Evolutionary conservation across 139 green algal species (phyloP).

Genomic region (Asterochloris sp.): DNA sequence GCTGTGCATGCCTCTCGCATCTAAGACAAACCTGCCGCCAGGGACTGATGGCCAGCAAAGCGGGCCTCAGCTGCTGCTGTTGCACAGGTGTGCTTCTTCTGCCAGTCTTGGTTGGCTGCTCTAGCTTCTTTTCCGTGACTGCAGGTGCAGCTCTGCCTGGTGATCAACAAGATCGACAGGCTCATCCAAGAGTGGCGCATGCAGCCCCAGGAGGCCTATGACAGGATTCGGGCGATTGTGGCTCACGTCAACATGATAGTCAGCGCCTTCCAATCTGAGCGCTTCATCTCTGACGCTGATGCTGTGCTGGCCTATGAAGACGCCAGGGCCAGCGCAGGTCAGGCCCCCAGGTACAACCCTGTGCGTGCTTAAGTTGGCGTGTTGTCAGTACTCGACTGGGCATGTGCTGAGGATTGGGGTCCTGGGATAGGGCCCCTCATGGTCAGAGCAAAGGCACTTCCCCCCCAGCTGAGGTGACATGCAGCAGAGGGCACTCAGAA

Average conservation of each 20-base stretch:
- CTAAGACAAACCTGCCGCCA: neutral
- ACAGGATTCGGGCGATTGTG: slow-evolving; percentile 77
- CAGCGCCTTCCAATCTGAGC: slow-evolving; percentile 80
- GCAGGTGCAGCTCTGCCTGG: slow-evolving; percentile 76
- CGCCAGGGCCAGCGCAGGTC: slow-evolving; percentile 20
- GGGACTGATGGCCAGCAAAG: too few relatives aligned
- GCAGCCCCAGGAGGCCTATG: slow-evolving; percentile 73
- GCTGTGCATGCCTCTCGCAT: neutral
- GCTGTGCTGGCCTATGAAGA: slow-evolving; percentile 72
- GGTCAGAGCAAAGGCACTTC: too few relatives aligned
- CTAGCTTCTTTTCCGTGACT: neutral
- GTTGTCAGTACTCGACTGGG: too few relatives aligned
- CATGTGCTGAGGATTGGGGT: too few relatives aligned
- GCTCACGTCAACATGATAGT: slow-evolving; percentile 95
- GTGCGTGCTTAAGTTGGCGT: neutral
- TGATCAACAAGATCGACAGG: slow-evolving; percentile 99
- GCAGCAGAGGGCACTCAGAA: too few relatives aligned
- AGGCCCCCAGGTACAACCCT: slow-evolving; percentile 2
- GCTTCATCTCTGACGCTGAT: slow-evolving; percentile 87
- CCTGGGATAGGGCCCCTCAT: too few relatives aligned
- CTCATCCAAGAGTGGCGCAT: slow-evolving; percentile 88
- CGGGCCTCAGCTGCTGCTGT: neutral
- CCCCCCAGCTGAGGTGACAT: too few relatives aligned
- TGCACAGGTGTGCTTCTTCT: neutral
- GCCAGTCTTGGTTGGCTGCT: neutral